phyloP scores from a whole-genome alignment of 2,329 filamentous ascomycete genomes.

The Neopestalotiopsis sp. region DNA sequence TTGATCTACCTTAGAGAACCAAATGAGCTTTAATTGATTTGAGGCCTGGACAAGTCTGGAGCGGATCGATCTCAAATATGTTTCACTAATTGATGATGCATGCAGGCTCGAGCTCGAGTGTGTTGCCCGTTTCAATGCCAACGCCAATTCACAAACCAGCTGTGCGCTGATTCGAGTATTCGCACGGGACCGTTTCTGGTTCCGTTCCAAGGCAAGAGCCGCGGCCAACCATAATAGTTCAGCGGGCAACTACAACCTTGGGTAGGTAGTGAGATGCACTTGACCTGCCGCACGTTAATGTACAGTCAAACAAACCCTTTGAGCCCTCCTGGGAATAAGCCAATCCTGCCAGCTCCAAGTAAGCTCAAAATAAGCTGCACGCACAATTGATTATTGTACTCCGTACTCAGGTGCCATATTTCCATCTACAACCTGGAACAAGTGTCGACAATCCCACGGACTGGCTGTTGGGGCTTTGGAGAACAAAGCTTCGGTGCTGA shows the following conservation, averaged over 20 bases:
- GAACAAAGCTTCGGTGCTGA: background rate
- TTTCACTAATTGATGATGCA: background rate
- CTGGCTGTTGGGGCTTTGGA: background rate
- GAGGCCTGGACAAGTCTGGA: no score
- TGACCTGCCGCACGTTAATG: background rate
- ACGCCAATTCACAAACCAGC: background rate
- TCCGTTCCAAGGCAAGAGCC: constrained; percentile 8
- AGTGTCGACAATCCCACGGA: background rate
- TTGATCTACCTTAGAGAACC: no score
- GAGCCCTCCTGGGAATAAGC: background rate
- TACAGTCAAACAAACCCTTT: background rate
- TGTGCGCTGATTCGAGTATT: background rate
- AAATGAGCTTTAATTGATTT: no score
- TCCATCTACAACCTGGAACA: background rate
- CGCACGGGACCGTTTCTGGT: background rate
- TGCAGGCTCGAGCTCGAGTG: background rate
- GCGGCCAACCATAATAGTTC: background rate
- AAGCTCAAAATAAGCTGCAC: background rate
- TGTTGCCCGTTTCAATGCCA: background rate
- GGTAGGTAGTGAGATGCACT: background rate
- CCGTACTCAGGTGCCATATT: background rate
- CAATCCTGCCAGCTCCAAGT: background rate
- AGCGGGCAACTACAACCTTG: background rate
- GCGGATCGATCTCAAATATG: background rate
- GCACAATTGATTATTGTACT: background rate